phyloP scores from a whole-genome alignment of 106 monocot genomes.

The Apostasia ramifera region DNA sequence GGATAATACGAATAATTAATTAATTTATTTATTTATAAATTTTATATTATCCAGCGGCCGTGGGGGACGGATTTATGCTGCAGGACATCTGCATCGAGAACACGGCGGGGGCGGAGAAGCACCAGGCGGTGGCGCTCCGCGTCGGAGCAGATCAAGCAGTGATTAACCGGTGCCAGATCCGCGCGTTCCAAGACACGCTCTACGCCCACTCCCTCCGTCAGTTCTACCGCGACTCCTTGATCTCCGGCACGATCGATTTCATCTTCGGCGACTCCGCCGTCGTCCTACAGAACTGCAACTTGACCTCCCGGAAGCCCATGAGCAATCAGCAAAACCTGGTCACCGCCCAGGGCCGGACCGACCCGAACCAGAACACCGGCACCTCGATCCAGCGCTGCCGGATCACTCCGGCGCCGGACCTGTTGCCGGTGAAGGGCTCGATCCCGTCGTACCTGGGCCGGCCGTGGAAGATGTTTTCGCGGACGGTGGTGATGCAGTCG shows the following conservation, averaged over 20 bases:
- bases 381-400: slow-evolving; percentile 28
- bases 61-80: slow-evolving; percentile 25
- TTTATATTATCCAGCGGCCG: slow-evolving; percentile 17
- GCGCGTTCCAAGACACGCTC: slow-evolving; percentile 39
- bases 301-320: slow-evolving; percentile 20
- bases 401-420: slow-evolving; percentile 13
- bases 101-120: slow-evolving; percentile 57
- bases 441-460: slow-evolving; percentile 28
- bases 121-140: slow-evolving; percentile 62
- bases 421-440: slow-evolving; percentile 9
- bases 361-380: slow-evolving; percentile 43
- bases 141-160: slow-evolving; percentile 22
- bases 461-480: slow-evolving; percentile 43
- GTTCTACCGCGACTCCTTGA: slow-evolving; percentile 27
- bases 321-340: slow-evolving; percentile 21
- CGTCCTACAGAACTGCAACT: slow-evolving; percentile 33
- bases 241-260: slow-evolving; percentile 42
- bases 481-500: slow-evolving; percentile 39
- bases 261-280: slow-evolving; percentile 40
- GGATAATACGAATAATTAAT: too few relatives aligned
- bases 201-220: slow-evolving; percentile 30
- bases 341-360: slow-evolving; percentile 31
- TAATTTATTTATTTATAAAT: neutral
- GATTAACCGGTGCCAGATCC: slow-evolving; percentile 28
- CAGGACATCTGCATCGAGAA: slow-evolving; percentile 48